These are phyloP conservation scores for Leccinum sublutescens DNA, from an alignment of 768 basidiomycete species.

Conservation along the genomic window DNA sequence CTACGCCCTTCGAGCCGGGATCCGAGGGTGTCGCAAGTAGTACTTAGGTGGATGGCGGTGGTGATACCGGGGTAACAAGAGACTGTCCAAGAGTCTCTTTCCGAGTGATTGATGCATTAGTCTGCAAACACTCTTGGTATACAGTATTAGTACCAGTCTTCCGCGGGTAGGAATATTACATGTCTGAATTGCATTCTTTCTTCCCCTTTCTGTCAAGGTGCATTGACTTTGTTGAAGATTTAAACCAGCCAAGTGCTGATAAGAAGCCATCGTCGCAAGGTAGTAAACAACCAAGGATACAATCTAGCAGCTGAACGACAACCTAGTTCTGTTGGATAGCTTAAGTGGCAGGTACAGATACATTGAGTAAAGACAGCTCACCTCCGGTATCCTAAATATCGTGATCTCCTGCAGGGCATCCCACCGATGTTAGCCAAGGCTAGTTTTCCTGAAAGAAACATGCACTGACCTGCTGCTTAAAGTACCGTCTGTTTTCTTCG, in stretches of 20 bases:
- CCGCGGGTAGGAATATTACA: slow-evolving; percentile 1
- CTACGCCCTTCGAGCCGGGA: slow-evolving; percentile 23
- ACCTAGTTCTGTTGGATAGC: slow-evolving; percentile 34
- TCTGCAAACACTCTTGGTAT: slow-evolving; percentile 4
- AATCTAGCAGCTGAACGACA: slow-evolving; percentile 3
- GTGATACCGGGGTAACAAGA: slow-evolving; percentile 20
- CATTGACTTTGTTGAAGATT: slow-evolving; percentile 4
- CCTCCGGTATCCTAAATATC: slow-evolving; percentile 87
- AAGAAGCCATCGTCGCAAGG: slow-evolving; percentile 1
- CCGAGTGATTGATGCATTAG: not conserved
- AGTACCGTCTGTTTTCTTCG: slow-evolving; percentile 96
- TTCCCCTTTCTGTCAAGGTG: not conserved
- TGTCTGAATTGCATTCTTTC: slow-evolving; percentile 1
- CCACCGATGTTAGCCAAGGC: slow-evolving; percentile 1
- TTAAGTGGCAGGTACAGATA: slow-evolving; percentile 1
- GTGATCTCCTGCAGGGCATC: slow-evolving; percentile 66
- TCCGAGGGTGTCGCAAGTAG: slow-evolving; percentile 18
- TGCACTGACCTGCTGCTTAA: slow-evolving; percentile 83
- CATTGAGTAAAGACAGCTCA: slow-evolving; percentile 29
- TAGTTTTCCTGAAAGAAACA: not conserved
- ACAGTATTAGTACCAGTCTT: slow-evolving; percentile 14
- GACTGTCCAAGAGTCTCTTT: not conserved
- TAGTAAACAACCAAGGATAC: slow-evolving; percentile 6
- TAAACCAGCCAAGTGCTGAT: not conserved
- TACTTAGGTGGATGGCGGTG: not conserved